Percentiles rank a stretch among this genome's conserved stretches.
These are phyloP conservation scores for Ascochyta pisi DNA, from an alignment of 2,329 filamentous ascomycete genomes.

Conservation along the genomic window DNA sequence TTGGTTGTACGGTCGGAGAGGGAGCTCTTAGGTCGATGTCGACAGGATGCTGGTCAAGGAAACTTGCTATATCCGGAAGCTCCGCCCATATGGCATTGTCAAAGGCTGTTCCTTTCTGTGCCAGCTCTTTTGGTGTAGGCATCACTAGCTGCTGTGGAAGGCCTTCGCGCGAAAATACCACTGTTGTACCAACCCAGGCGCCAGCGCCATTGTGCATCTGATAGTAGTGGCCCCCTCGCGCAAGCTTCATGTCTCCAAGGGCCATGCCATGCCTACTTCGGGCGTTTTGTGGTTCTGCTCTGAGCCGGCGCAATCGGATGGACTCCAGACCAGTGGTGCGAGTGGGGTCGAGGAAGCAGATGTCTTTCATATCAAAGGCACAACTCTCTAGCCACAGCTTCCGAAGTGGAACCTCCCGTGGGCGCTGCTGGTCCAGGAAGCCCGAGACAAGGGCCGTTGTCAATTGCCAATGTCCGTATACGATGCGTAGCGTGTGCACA, in stretches of 20 bases:
- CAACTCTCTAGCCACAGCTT: slow-evolving; percentile 57
- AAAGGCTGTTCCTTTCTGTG: slow-evolving; percentile 25
- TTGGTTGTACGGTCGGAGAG: slow-evolving; percentile 16
- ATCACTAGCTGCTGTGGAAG: slow-evolving; percentile 3
- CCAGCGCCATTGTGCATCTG: slow-evolving; percentile 43
- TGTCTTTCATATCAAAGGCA: slow-evolving; percentile 35
- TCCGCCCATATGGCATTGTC: slow-evolving; percentile 38
- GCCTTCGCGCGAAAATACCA: slow-evolving; percentile 26
- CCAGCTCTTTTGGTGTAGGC: slow-evolving; percentile 22
- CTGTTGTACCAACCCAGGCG: slow-evolving; percentile 38
- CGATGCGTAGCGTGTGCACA: slow-evolving; percentile 53
- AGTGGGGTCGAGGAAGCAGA: slow-evolving; percentile 23
- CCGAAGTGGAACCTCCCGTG: slow-evolving; percentile 41
- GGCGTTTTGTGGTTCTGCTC: slow-evolving; percentile 31
- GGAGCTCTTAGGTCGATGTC: slow-evolving; percentile 3
- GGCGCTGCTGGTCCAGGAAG: slow-evolving; percentile 46
- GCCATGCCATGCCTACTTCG: slow-evolving; percentile 24
- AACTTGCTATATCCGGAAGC: slow-evolving; percentile 34
- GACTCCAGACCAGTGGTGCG: slow-evolving; percentile 48
- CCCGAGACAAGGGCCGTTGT: slow-evolving; percentile 50
- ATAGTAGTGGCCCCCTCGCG: slow-evolving; percentile 37
- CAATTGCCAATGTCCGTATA: slow-evolving; percentile 54
- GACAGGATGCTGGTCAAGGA: slow-evolving; percentile 24
- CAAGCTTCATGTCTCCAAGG: slow-evolving; percentile 33
- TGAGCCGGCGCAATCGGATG: slow-evolving; percentile 51